Conservation (phyloP, 2,329 filamentous ascomycete genomes). For the Fusarium tricinctum region DNA sequence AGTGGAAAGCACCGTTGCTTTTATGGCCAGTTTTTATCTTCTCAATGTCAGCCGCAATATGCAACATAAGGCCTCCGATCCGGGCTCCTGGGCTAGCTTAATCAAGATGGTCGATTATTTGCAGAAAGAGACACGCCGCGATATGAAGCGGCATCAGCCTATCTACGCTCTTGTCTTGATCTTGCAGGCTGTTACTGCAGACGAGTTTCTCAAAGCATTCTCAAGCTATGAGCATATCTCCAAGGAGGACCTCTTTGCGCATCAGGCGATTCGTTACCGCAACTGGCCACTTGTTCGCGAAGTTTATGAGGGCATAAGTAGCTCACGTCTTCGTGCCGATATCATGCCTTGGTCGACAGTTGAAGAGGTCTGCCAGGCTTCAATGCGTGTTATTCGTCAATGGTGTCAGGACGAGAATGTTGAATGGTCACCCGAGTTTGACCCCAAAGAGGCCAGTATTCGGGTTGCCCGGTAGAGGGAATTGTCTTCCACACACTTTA, state of each 20-base stretch:
- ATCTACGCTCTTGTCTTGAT: conserved; percentile 60
- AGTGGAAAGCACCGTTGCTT: conserved; percentile 66
- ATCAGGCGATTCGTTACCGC: conserved; percentile 48
- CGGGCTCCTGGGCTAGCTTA: conserved; percentile 59
- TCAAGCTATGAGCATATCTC: conserved; percentile 44
- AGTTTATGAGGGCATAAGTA: conserved; percentile 50
- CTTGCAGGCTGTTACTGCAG: conserved; percentile 61
- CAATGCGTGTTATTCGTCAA: conserved; percentile 57
- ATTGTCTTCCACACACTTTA: background rate
- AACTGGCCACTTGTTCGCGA: conserved; percentile 53
- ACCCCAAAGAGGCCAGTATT: conserved; percentile 45
- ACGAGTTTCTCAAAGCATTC: conserved; percentile 61
- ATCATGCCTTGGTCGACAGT: conserved; percentile 60
- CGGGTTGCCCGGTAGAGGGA: conserved; percentile 27
- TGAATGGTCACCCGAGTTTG: conserved; percentile 61
- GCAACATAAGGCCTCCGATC: conserved; percentile 60
- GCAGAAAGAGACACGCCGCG: conserved; percentile 57
- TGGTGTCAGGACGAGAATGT: conserved; percentile 63
- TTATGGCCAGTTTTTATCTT: conserved; percentile 67
- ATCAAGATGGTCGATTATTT: conserved; percentile 61
- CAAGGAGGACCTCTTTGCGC: conserved; percentile 43
- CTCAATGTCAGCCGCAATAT: conserved; percentile 61
- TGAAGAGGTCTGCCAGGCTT: conserved; percentile 59
- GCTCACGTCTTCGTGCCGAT: conserved; percentile 50
- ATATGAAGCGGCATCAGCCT: conserved; percentile 55